phyloP scores from a whole-genome alignment of 177 flowering plant species.

The Vitis hybrid region DNA sequence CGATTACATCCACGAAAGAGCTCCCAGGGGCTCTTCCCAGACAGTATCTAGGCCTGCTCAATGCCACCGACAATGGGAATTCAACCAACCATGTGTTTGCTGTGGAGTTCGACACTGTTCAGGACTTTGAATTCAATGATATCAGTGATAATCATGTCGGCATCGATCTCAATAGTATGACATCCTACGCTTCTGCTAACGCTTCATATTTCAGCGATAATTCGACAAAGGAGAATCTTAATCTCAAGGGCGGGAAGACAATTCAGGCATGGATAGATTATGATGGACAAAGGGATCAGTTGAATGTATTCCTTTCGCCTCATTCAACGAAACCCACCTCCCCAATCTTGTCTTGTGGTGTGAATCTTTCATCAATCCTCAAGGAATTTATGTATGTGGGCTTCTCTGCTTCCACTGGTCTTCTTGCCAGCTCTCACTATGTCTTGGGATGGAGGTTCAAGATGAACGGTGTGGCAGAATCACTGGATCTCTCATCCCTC shows the following conservation, averaged over 20 bases:
- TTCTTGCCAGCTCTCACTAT: constrained; percentile 61
- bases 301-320: constrained; percentile 48
- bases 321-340: constrained; percentile 34
- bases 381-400: constrained; percentile 58
- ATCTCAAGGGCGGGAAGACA: constrained; percentile 38
- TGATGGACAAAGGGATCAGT: constrained; percentile 26
- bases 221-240: constrained; percentile 17
- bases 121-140: constrained; percentile 51
- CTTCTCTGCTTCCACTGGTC: constrained; percentile 70
- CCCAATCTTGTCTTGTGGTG: constrained; percentile 35
- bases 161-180: constrained; percentile 47
- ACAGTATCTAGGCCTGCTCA: constrained; percentile 69
- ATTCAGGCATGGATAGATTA: constrained; percentile 61
- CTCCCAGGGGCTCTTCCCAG: constrained; percentile 54
- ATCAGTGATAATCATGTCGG: constrained; percentile 68
- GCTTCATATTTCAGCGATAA: constrained; percentile 35
- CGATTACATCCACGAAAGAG: constrained; percentile 40
- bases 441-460: constrained; percentile 67
- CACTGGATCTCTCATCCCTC: constrained; percentile 38
- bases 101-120: constrained; percentile 64
- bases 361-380: constrained; percentile 48
- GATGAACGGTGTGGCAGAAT: constrained; percentile 42
- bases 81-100: constrained; percentile 58
- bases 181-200: constrained; percentile 39
- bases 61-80: constrained; percentile 39